Evolutionary conservation across 768 basidiomycete species (phyloP).

Genomic region (Lentinus tigrinus): DNA sequence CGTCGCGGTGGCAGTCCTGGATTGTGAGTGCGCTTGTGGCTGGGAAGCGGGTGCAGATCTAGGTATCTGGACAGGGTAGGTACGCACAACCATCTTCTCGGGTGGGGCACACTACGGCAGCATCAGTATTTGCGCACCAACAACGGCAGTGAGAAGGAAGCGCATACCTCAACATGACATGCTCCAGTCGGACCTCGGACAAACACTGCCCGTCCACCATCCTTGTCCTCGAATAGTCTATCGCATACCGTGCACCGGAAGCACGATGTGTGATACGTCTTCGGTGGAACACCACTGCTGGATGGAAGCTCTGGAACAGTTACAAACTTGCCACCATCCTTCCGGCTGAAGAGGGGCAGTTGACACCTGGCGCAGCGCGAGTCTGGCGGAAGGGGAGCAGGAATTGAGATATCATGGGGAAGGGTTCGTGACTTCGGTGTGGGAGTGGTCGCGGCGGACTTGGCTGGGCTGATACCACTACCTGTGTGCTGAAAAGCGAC

Average conservation of each 20-base stretch:
- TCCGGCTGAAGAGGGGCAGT: conserved; percentile 53
- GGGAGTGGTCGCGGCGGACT: conserved; percentile 19
- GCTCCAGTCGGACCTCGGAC: conserved; percentile 63
- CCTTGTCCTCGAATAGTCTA: conserved; percentile 58
- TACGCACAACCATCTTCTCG: conserved; percentile 41
- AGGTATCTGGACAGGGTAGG: conserved; percentile 14
- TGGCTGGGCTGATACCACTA: neutral
- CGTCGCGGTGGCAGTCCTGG: conserved; percentile 23
- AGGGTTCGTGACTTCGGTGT: conserved; percentile 28
- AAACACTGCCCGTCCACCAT: conserved; percentile 67
- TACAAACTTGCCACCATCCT: conserved; percentile 64
- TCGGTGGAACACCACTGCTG: conserved; percentile 42
- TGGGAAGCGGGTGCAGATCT: conserved; percentile 3
- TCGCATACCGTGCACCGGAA: conserved; percentile 73
- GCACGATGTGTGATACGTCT: conserved; percentile 71
- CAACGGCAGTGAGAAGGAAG: conserved; percentile 9
- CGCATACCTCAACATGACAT: conserved; percentile 61
- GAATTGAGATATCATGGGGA: conserved; percentile 23
- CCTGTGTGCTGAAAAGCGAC: conserved; percentile 2
- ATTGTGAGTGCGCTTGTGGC: conserved; percentile 12
- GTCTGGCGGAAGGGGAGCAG: conserved; percentile 36
- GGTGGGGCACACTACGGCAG: conserved; percentile 43
- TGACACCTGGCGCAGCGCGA: conserved; percentile 62
- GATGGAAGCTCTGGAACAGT: conserved; percentile 57
- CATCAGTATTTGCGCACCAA: neutral